phyloP scores from a whole-genome alignment of 805 yeast genomes.

The Pichia kluyveri region DNA sequence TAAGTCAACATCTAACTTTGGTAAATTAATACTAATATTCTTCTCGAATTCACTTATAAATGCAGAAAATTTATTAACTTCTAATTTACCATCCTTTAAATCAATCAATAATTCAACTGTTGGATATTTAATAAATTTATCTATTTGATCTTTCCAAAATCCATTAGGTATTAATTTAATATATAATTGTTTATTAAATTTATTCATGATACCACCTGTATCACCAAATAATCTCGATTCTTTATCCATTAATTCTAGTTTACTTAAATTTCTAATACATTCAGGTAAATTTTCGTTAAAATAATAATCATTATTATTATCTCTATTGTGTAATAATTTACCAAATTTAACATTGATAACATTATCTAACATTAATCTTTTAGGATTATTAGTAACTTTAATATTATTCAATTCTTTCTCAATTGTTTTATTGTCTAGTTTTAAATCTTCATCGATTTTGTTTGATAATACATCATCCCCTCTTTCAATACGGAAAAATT shows the following conservation, averaged over 20 bases:
- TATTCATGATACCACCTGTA: slow-evolving; percentile 23
- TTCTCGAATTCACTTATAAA: slow-evolving; percentile 23
- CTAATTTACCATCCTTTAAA: slow-evolving; percentile 14
- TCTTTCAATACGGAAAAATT: slow-evolving; percentile 1
- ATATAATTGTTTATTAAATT: slow-evolving; percentile 21
- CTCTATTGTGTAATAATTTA: slow-evolving; percentile 15
- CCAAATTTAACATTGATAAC: slow-evolving; percentile 23
- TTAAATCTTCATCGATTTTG: background rate
- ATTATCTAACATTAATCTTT: slow-evolving; percentile 15
- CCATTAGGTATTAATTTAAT: slow-evolving; percentile 27
- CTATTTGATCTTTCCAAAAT: slow-evolving; percentile 12
- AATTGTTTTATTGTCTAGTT: background rate
- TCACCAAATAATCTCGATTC: slow-evolving; percentile 19
- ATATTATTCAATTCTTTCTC: slow-evolving; percentile 6
- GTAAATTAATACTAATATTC: slow-evolving; percentile 18
- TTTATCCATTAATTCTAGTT: slow-evolving; percentile 18
- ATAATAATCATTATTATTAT: slow-evolving; percentile 6
- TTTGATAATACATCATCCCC: background rate
- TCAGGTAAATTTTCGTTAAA: slow-evolving; percentile 23
- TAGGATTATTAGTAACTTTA: slow-evolving; percentile 1
- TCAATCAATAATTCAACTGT: slow-evolving; percentile 26
- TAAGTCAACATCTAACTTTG: slow-evolving; percentile 21
- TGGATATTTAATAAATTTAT: slow-evolving; percentile 19
- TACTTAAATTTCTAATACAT: slow-evolving; percentile 15
- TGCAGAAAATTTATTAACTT: slow-evolving; percentile 15